Evolutionary conservation across 202 grass and related monocot species (phyloP), one percentile per base, ranked within the genome.

Genomic region (Schoenoplectus triqueter): DNA sequence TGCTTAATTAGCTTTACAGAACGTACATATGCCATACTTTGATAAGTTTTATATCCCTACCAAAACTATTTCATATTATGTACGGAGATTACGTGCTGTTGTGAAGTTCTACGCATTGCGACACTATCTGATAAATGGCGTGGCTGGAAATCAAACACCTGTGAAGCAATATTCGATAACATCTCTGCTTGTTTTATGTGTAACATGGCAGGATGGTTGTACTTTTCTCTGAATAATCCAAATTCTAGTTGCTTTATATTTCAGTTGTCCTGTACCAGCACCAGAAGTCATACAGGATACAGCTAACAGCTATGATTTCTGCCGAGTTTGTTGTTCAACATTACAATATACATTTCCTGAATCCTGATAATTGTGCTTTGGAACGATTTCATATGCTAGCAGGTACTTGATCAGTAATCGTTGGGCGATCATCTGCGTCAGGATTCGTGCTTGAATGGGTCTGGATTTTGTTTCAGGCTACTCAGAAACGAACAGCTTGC

Each of bases 191-290:
- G 47, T 52, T 3, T 11, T 18, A 48, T 61, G 64, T 64, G 18
- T 65, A 31, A 44, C 79, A 18, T 62, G 14, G 14, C 79, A 66
- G 21, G 7, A 55, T 71, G 17, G 5, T 55, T 42, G 54, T 54
- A 78, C 75, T 60, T 62, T 19, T 60, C 3, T 61, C 15, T 61
- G 40, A 39, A 78, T 78, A 78, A 17, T 61, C 75, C 75, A 78
- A 78, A 78, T 10, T 59, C 70, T 57, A 54, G 64, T n/a, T 54
- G 55, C 55, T 78, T 59, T 39, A 57, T 17, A 78, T 9, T 39
- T 78, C 13, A 17, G n/a, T 21, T 21, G 46, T 78, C 2, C 3
- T 10, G 54, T 78, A 44, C 21, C 31, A 31, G 31, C 31, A 31
- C 31, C 31, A 31, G 31, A 31, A 31, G 31, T 31, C 31, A 31